phyloP scores from a whole-genome alignment of 371 early-diverging fungal genomes.

The Mucor indicus region DNA sequence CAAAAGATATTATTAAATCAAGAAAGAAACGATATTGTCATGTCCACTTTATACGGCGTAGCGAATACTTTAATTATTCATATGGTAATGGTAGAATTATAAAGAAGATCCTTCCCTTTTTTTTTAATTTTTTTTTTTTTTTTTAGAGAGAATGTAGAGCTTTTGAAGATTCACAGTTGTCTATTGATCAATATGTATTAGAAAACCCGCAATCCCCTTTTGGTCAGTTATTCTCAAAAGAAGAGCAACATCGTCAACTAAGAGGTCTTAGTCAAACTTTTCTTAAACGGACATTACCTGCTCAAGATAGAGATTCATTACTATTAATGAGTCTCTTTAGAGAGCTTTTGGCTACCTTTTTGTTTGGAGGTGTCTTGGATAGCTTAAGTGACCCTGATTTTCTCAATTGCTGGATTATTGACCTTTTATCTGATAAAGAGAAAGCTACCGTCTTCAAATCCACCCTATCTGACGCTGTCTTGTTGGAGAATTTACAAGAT shows the following conservation, averaged over 20 bases:
- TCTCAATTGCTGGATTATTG: conserved; percentile 38
- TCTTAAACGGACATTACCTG: conserved; percentile 31
- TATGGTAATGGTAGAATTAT: conserved; percentile 30
- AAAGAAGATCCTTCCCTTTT: neutral
- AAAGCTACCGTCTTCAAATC: neutral
- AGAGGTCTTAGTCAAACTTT: conserved; percentile 30
- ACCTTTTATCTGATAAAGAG: conserved; percentile 26
- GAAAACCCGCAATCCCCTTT: conserved; percentile 49
- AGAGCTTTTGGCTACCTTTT: conserved; percentile 36
- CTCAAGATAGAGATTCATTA: conserved; percentile 26
- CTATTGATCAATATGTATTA: conserved; percentile 32
- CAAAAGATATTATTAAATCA: conserved; percentile 44
- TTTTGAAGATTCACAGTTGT: conserved; percentile 33
- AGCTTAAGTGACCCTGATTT: conserved; percentile 45
- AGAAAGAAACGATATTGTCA: conserved; percentile 46
- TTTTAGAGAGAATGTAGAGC: conserved; percentile 45
- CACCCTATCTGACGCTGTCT: conserved; percentile 2
- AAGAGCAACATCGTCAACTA: conserved; percentile 42
- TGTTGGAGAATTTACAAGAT: neutral
- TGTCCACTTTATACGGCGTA: conserved; percentile 45
- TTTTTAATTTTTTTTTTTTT: neutral
- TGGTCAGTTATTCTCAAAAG: conserved; percentile 38
- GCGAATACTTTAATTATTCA: conserved; percentile 53
- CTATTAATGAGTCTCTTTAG: conserved; percentile 30
- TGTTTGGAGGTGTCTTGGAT: conserved; percentile 34